Base-by-base conservation (phyloP, 202 grass and related monocot genomes). In the Panicum virgatum region DNA sequence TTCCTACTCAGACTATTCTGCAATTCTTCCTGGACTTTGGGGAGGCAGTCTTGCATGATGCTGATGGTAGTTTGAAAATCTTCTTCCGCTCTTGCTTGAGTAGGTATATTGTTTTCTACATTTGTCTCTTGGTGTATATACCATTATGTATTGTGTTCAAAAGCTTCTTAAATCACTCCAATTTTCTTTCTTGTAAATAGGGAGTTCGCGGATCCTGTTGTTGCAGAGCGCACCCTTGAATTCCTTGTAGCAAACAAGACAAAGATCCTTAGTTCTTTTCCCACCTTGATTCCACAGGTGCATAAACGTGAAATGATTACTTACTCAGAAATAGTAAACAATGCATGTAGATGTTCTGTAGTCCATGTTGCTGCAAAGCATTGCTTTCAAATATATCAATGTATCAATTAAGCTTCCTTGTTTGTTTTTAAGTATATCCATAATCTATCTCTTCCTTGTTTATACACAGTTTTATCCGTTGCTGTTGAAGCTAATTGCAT, bases 21-120 rank as follows among this genome's bases (percentile, higher is more conserved):
- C 96, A 96, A 79, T 98, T 96, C 90, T 98, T 98, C 74, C 75
- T 93, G 82, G 92, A 98, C 72, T 98, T 98, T 90, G 96, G 96
- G 62, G 92, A 95, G 87, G 96, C 87, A 6, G 92, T 96, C 44
- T 79, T 98, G 51, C 92, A 98, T 56, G 96, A 98, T 89, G 83
- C 90, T 53, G 96, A 98, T 93, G 88, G 88, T 83, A 98, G 92
- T 82, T 87, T 98, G 54, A 88, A 65, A 80, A 85, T 89, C 61
- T 96, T 90, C 85, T 96, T 98, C 73, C 88, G 85, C 56, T 90
- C 92, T 89, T 98, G 96, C 89, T 91, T 98, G 83, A 98, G 90
- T 90, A 96, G 90, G 96, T 93, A 98, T 83, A 53, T 64, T 71
- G 80, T 65, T 79, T 7, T 83, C 29, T 67, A 25, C 27, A 20